Percentiles rank a stretch among this genome's conserved stretches.
phyloP scores from a whole-genome alignment of 345 rosid genomes.

The Syzygium grande region DNA sequence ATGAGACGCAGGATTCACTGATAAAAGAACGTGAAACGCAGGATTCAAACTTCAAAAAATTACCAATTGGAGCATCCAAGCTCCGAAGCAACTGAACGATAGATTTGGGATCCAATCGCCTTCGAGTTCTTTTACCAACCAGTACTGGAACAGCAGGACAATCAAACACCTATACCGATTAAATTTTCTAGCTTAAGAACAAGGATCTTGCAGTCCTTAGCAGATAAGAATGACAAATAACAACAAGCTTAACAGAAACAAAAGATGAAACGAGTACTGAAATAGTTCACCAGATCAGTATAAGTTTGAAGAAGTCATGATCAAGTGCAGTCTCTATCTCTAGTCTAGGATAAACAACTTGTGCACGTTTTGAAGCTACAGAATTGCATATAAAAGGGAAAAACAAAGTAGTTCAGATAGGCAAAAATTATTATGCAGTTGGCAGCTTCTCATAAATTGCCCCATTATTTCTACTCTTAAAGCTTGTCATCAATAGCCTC shows the following conservation, averaged over 20 bases:
- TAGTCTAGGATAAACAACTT: neutral
- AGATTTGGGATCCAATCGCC: slow-evolving; percentile 73
- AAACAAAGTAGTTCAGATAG: neutral
- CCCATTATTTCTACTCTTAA: neutral
- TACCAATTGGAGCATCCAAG: slow-evolving; percentile 66
- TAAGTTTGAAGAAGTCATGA: neutral
- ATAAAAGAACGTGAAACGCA: neutral
- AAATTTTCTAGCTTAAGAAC: neutral
- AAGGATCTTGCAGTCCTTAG: neutral
- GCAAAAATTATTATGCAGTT: neutral
- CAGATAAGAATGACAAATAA: neutral
- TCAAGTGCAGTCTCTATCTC: neutral
- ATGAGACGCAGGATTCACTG: neutral
- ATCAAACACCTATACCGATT: slow-evolving; percentile 60
- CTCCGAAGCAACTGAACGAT: slow-evolving; percentile 61
- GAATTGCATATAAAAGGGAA: neutral
- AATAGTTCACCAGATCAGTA: neutral
- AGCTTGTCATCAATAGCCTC: neutral
- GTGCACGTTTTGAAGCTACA: neutral
- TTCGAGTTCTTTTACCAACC: slow-evolving; percentile 63
- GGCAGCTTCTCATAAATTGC: neutral
- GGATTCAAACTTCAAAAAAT: neutral
- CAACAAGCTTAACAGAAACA: neutral
- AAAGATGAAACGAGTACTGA: neutral
- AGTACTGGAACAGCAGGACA: slow-evolving; percentile 57